Conservation (phyloP, 495 filamentous ascomycete genomes). For the Penicillium chermesinum region DNA sequence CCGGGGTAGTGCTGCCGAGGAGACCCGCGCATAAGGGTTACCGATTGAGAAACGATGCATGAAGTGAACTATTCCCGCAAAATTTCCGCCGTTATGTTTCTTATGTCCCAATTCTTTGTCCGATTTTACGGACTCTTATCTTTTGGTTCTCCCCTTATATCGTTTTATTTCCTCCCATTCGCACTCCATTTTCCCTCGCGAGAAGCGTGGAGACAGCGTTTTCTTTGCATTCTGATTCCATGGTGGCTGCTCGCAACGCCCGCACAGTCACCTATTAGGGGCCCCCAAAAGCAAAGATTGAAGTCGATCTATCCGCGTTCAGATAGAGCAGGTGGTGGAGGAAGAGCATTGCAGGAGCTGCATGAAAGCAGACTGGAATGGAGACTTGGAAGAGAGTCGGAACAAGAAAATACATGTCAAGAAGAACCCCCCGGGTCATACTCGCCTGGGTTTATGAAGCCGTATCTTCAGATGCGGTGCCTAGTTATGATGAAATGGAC, state of each 20-base stretch:
- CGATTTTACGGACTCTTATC: slow-evolving; percentile 12
- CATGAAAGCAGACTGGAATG: slow-evolving; percentile 6
- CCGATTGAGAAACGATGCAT: slow-evolving; percentile 23
- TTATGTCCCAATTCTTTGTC: slow-evolving; percentile 18
- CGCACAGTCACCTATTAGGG: not conserved
- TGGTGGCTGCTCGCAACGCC: slow-evolving; percentile 1
- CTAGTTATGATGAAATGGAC: slow-evolving; percentile 39
- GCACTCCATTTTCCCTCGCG: slow-evolving; percentile 9
- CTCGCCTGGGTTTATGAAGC: slow-evolving; percentile 27
- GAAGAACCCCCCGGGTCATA: slow-evolving; percentile 4
- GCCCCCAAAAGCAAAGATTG: slow-evolving; percentile 21
- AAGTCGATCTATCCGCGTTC: slow-evolving; percentile 35
- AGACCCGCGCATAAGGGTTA: slow-evolving; percentile 37
- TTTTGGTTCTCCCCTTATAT: slow-evolving; percentile 11
- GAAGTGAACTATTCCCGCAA: slow-evolving; percentile 17
- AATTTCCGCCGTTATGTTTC: slow-evolving; percentile 17
- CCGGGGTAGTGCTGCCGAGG: slow-evolving; percentile 29
- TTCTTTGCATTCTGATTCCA: slow-evolving; percentile 11
- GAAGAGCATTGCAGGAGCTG: slow-evolving; percentile 9
- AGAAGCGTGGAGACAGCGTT: slow-evolving; percentile 5
- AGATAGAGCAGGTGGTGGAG: slow-evolving; percentile 14
- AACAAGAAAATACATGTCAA: slow-evolving; percentile 13
- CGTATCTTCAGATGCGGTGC: slow-evolving; percentile 29
- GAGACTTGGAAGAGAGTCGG: slow-evolving; percentile 12
- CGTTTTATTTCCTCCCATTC: slow-evolving; percentile 12